A percentile compares a stretch with the other conserved stretches of the same genome.
These are phyloP conservation scores for Raphanus sativus DNA, from an alignment of 345 rosid genomes.

Conservation along the genomic window DNA sequence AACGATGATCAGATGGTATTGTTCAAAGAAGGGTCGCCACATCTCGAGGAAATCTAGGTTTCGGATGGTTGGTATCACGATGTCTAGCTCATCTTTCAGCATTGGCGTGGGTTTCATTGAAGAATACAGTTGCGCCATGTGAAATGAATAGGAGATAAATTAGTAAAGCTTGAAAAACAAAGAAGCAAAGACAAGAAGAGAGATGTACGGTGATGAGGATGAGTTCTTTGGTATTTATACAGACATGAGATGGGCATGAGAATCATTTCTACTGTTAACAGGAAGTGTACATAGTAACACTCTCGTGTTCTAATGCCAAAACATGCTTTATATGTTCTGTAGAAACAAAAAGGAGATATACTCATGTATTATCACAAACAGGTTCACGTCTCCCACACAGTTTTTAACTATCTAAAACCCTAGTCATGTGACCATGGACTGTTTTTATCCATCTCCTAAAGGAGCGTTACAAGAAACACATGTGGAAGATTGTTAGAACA, in stretches of 20 bases:
- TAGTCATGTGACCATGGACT: slow-evolving; percentile 8
- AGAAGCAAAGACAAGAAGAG: slow-evolving; percentile 9
- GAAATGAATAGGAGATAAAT: not conserved
- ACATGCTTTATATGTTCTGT: slow-evolving; percentile 6
- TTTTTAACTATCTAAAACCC: not conserved
- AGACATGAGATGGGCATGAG: not conserved
- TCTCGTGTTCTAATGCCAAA: slow-evolving; percentile 6
- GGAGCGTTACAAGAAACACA: slow-evolving; percentile 10
- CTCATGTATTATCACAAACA: slow-evolving; percentile 7
- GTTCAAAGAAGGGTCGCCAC: slow-evolving; percentile 39
- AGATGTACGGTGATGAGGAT: not conserved
- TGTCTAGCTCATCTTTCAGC: slow-evolving; percentile 37
- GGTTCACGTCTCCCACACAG: slow-evolving; percentile 11
- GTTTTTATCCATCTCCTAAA: not conserved
- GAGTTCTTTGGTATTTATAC: slow-evolving; percentile 17
- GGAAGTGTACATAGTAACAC: not conserved
- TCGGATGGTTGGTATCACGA: slow-evolving; percentile 40
- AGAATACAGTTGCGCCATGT: slow-evolving; percentile 31
- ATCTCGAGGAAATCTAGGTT: slow-evolving; percentile 35
- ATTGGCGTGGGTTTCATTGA: slow-evolving; percentile 29
- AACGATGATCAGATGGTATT: slow-evolving; percentile 36
- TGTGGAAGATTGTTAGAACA: slow-evolving; percentile 2
- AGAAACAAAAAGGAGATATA: not conserved
- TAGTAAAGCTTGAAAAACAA: not conserved
- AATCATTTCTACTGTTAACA: not conserved